Percentiles rank a stretch among this genome's conserved stretches.
Conservation (phyloP, 805 yeast species). For the Zygotorulaspora sp. region DNA sequence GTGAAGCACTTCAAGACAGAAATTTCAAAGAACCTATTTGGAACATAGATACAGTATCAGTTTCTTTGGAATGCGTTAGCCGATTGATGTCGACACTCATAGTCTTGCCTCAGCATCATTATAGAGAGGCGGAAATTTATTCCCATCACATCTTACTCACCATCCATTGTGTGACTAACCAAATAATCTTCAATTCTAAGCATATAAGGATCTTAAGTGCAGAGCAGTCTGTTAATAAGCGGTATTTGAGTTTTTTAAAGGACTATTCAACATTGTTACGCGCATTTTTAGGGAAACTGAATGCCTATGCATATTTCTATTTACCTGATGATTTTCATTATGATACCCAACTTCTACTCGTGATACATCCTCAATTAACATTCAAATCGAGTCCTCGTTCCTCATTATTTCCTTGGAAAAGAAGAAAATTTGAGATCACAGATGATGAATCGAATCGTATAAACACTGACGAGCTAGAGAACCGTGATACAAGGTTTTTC, state of each 20-base stretch:
- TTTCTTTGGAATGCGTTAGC: conserved; percentile 34
- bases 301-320: conserved; percentile 31
- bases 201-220: conserved; percentile 6
- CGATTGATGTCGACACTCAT: conserved; percentile 28
- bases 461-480: conserved; percentile 13
- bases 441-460: conserved; percentile 6
- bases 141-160: conserved; percentile 28
- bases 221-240: neutral
- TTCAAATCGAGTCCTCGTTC: conserved; percentile 1
- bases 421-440: conserved; percentile 11
- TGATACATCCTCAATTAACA: conserved; percentile 12
- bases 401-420: conserved; percentile 27
- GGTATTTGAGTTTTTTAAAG: conserved; percentile 12
- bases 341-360: conserved; percentile 21
- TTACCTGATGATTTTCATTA: conserved; percentile 28
- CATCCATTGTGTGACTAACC: conserved; percentile 27
- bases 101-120: conserved; percentile 13
- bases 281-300: conserved; percentile 31
- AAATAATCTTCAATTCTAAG: conserved; percentile 25
- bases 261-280: conserved; percentile 25
- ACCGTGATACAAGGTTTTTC: conserved; percentile 20
- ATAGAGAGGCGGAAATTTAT: conserved; percentile 20
- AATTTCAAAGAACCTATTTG: conserved; percentile 13
- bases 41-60: conserved; percentile 25
- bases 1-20: neutral